phyloP scores from a whole-genome alignment of 1,284 basidiomycete genomes.

The Mrakiaceae sp. region DNA sequence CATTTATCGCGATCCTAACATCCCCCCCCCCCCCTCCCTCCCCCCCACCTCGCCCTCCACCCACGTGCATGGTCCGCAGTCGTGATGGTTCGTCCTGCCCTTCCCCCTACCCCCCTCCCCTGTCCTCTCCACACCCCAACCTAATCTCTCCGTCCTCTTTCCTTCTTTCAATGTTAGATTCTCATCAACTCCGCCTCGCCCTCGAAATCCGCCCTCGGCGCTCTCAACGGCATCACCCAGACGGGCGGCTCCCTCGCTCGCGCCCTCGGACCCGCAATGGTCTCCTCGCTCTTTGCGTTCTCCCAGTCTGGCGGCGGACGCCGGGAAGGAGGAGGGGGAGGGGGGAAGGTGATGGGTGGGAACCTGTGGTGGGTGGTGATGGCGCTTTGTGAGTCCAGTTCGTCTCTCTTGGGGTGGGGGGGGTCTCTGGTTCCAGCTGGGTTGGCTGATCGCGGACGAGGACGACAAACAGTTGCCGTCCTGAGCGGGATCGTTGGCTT shows the following conservation, averaged over 20 bases:
- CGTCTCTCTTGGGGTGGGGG: no score
- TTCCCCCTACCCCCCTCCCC: not conserved
- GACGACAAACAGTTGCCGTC: no score
- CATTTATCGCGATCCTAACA: no score
- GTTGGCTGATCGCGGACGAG: no score
- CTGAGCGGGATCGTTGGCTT: no score
- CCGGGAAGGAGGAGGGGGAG: not conserved
- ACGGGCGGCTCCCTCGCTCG: conserved; percentile 3
- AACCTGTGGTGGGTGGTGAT: conserved; percentile 8
- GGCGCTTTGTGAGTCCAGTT: not conserved
- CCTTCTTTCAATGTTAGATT: not conserved
- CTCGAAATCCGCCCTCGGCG: conserved; percentile 3
- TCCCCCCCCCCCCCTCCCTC: no score
- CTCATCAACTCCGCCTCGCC: conserved; percentile 10
- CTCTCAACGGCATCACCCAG: conserved; percentile 4
- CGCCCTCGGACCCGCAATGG: conserved; percentile 4
- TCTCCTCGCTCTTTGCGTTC: conserved; percentile 8
- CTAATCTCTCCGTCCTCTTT: not conserved
- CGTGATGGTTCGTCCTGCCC: not conserved
- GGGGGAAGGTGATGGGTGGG: not conserved
- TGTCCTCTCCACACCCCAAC: not conserved
- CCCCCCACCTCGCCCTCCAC: no score
- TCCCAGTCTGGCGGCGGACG: not conserved
- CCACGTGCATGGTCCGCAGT: no score
- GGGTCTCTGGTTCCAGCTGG: no score